A percentile compares a stretch with the other conserved stretches of the same genome.
phyloP scores from a whole-genome alignment of 768 basidiomycete species.

The Tylopilus balloui region DNA sequence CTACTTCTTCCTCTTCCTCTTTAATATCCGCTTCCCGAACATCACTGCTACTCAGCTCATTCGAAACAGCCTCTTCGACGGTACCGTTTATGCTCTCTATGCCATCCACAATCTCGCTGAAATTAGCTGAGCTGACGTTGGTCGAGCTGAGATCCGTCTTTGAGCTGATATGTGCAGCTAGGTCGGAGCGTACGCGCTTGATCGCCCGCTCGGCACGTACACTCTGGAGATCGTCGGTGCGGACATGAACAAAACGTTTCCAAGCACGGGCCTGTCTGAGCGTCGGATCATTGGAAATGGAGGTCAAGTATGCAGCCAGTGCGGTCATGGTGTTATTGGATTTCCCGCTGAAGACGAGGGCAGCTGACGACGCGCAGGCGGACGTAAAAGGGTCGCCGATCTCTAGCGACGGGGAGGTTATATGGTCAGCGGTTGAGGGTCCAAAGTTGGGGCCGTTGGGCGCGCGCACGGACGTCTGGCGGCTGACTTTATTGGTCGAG shows the following conservation, averaged over 20 bases:
- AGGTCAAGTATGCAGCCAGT: constrained; percentile 77
- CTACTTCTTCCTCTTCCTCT: constrained; percentile 27
- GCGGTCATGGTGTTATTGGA: constrained; percentile 51
- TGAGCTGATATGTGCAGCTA: constrained; percentile 63
- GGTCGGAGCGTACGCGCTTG: constrained; percentile 81
- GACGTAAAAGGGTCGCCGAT: constrained; percentile 57
- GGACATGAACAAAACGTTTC: constrained; percentile 82
- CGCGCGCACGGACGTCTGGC: constrained; percentile 37
- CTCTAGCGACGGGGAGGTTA: constrained; percentile 52
- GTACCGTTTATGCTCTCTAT: constrained; percentile 30
- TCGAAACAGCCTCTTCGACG: constrained; percentile 18
- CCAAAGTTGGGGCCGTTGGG: constrained; percentile 31
- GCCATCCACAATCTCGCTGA: constrained; percentile 32
- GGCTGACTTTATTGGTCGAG: constrained; percentile 47
- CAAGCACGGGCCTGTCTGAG: constrained; percentile 67
- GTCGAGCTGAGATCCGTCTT: constrained; percentile 26
- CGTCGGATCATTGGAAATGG: constrained; percentile 60
- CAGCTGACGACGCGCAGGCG: constrained; percentile 31
- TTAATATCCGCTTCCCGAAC: constrained; percentile 23
- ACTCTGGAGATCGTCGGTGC: constrained; percentile 85
- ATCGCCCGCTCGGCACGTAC: constrained; percentile 83
- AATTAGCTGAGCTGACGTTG: constrained; percentile 27
- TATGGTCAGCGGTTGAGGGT: constrained; percentile 32
- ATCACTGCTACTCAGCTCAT: constrained; percentile 14
- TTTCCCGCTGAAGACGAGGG: constrained; percentile 18